phyloP scores from a whole-genome alignment of 352 stramenopile species.

The Pythium phragmitis region DNA sequence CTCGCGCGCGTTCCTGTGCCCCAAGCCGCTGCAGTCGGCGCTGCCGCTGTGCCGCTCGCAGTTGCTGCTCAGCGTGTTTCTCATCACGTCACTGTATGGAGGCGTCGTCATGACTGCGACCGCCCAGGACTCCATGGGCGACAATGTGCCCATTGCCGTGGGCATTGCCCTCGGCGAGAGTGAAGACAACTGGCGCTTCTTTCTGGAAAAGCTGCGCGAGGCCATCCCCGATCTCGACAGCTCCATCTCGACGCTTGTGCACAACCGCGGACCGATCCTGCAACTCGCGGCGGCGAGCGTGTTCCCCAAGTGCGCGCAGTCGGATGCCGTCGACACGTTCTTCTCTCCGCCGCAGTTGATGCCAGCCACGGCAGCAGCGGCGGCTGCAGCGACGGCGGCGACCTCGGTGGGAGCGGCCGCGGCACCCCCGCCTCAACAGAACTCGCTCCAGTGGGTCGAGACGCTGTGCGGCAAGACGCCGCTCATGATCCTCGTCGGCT shows the following conservation, averaged over 20 bases:
- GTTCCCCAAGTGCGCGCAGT: constrained; percentile 60
- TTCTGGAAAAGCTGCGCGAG: constrained; percentile 51
- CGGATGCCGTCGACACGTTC: constrained; percentile 61
- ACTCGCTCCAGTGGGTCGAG: constrained; percentile 64
- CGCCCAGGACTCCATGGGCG: constrained; percentile 71
- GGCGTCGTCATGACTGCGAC: constrained; percentile 70
- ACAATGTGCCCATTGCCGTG: constrained; percentile 70
- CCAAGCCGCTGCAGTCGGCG: constrained; percentile 49
- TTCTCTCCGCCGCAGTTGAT: constrained; percentile 26
- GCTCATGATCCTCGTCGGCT: constrained; percentile 78
- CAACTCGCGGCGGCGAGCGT: constrained; percentile 36
- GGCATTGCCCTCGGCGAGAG: constrained; percentile 51
- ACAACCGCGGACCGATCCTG: constrained; percentile 62
- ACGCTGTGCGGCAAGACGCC: constrained; percentile 58
- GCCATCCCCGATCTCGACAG: constrained; percentile 62
- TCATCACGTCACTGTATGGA: constrained; percentile 64
- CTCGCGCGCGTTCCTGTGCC: constrained; percentile 65
- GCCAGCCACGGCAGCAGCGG: background rate
- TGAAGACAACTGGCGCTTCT: constrained; percentile 66
- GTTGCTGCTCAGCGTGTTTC: constrained; percentile 68
- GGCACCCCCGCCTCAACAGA: background rate
- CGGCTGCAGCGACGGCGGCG: too few relatives aligned
- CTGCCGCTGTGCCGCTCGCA: constrained; percentile 59
- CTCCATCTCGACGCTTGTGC: constrained; percentile 52
- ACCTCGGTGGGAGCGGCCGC: background rate